Conservation (phyloP, 257 asterid genomes). For the Cinchona pubescens region DNA sequence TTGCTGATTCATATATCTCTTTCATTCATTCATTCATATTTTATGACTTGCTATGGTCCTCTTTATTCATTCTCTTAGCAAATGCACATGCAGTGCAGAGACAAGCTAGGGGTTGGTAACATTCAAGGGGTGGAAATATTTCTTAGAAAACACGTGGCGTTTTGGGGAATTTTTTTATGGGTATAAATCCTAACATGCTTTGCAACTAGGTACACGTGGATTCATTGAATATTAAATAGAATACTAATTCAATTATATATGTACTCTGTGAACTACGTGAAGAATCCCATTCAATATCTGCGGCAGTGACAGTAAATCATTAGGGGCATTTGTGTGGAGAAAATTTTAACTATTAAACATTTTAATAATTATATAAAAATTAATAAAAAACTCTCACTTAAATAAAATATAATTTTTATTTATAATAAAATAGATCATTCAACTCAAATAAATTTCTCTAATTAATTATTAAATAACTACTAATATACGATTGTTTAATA, state of each 20-base stretch:
- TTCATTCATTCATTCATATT: conserved; percentile 2
- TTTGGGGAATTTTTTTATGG: conserved; percentile 10
- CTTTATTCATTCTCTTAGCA: neutral
- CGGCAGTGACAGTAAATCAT: conserved; percentile 11
- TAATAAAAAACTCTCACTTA: too few species aligned
- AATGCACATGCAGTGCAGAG: conserved; percentile 29
- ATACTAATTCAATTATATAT: neutral
- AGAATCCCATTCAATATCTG: neutral
- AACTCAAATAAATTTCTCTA: too few species aligned
- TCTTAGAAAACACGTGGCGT: conserved; percentile 19
- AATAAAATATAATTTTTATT: too few species aligned
- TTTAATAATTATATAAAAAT: too few species aligned
- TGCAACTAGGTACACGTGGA: conserved; percentile 17
- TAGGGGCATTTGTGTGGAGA: neutral
- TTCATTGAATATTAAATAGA: neutral
- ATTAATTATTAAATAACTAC: too few species aligned
- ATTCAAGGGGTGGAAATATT: neutral
- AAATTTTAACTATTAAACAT: too few species aligned
- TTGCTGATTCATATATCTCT: too few species aligned
- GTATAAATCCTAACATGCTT: conserved; percentile 10
- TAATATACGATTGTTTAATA: too few species aligned
- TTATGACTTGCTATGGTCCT: neutral
- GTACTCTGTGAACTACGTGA: neutral
- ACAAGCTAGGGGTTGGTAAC: neutral
- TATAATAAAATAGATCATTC: too few species aligned